Base-by-base conservation (phyloP, 768 basidiomycete genomes). In the Amanita jacksonii region DNA sequence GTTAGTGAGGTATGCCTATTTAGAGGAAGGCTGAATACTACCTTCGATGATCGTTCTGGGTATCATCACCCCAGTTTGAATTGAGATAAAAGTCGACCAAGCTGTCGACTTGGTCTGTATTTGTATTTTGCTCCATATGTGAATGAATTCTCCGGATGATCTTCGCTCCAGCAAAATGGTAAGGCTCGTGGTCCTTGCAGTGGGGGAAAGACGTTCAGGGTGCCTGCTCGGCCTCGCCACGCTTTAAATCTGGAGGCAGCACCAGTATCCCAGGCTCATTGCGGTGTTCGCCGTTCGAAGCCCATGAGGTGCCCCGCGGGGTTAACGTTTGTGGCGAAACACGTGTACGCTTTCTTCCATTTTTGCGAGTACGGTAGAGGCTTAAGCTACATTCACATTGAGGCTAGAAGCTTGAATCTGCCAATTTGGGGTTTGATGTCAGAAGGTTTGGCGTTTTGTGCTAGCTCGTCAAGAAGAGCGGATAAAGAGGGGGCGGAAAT, bases 181-280 rank as follows among this genome's bases (percentile, higher is more conserved):
- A n/a, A n/a, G n/a, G n/a, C n/a, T n/a, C n/a, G n/a, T n/a, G n/a
- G n/a, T n/a, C n/a, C n/a, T n/a, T n/a, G n/a, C 19, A 12, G 39
- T 15, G 12, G 41, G 2, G 45, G 34, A 47, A 42, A 22, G 15
- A 9, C 41, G n/a, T n/a, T n/a, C n/a, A n/a, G n/a, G n/a, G n/a
- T n/a, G n/a, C n/a, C n/a, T n/a, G n/a, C n/a, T n/a, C n/a, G n/a
- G n/a, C n/a, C n/a, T n/a, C n/a, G n/a, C n/a, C n/a, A n/a, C n/a
- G n/a, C n/a, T 10, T 40, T 42, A 42, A 42, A 27, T 46, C 40
- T 32, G 40, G 41, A 45, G 41, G 38, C 47, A 50, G 32, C 49
- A 48, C 48, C 51, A 19, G 13, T 18, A 45, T 53, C 52, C 52
- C 54, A 55, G 52, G 49, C 50, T 59, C 52, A 57, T 57, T 48